phyloP scores from a whole-genome alignment of 2,329 filamentous ascomycete species.

The Furcasterigmium furcatum region DNA sequence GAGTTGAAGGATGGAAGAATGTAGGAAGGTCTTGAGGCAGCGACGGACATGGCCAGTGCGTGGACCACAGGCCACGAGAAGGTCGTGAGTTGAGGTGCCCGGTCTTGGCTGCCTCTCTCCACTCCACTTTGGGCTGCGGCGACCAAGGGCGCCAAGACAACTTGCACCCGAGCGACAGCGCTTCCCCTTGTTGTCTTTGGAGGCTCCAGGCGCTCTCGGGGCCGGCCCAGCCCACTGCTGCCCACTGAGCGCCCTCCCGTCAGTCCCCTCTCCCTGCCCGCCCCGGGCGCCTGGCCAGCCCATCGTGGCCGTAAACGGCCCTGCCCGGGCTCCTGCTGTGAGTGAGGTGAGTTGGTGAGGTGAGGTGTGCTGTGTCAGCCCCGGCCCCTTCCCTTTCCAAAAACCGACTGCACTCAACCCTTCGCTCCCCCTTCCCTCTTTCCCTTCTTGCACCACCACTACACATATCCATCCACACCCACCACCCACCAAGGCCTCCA shows the following conservation, averaged over 20 bases:
- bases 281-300: too few species aligned
- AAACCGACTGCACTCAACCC: background rate
- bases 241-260: too few species aligned
- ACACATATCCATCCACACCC: conserved; percentile 5
- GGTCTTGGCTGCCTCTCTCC: background rate
- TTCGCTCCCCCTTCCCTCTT: conserved; percentile 20
- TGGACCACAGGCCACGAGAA: too few species aligned
- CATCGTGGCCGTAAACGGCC: too few species aligned
- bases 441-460: conserved; percentile 14
- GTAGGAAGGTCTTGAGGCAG: too few species aligned
- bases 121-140: background rate
- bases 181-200: background rate
- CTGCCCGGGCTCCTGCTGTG: too few species aligned
- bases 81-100: too few species aligned
- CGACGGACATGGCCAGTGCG: too few species aligned
- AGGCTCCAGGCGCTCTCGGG: too few species aligned
- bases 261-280: too few species aligned
- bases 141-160: background rate
- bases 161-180: background rate
- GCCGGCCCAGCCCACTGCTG: too few species aligned
- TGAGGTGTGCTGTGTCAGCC: conserved; percentile 4
- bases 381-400: conserved; percentile 14
- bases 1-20: too few species aligned
- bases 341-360: background rate
- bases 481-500: conserved; percentile 7